A percentile compares a stretch with the other conserved stretches of the same genome.
Evolutionary conservation across 75 land plant species (phyloP).

Genomic region (Isoetes taiwanensis): DNA sequence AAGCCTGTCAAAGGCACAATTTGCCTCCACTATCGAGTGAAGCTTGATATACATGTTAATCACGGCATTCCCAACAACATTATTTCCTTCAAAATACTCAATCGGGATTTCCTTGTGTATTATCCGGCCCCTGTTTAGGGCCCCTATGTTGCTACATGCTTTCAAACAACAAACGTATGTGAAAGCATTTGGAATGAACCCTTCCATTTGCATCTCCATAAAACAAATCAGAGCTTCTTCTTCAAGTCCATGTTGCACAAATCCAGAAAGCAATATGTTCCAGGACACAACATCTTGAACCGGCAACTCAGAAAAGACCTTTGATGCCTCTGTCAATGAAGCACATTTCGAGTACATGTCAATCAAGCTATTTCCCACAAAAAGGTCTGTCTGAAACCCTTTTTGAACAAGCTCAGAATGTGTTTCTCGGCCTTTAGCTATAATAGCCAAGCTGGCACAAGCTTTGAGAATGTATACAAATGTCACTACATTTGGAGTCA

Average conservation of each 20-base stretch:
- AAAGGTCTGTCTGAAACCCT: not conserved
- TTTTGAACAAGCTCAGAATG: not conserved
- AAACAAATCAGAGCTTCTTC: not conserved
- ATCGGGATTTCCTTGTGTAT: too few species aligned
- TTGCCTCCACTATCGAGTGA: not conserved
- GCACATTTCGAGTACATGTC: conserved; percentile 1
- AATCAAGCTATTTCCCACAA: conserved; percentile 8
- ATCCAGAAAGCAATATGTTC: not conserved
- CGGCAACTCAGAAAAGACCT: not conserved
- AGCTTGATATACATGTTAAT: conserved; percentile 49
- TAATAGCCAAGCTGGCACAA: conserved; percentile 13
- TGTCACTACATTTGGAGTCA: conserved; percentile 24
- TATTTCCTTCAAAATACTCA: conserved; percentile 23
- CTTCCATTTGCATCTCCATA: not conserved
- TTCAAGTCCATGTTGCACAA: not conserved
- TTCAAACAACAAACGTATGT: not conserved
- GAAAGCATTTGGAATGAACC: not conserved
- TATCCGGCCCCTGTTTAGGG: too few species aligned
- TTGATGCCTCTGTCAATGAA: not conserved
- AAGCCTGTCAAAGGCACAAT: conserved; percentile 13
- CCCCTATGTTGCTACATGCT: not conserved
- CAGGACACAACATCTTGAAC: not conserved
- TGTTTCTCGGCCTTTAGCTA: not conserved
- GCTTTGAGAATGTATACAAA: conserved; percentile 25
- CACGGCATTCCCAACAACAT: conserved; percentile 35